Base-by-base conservation (phyloP, 495 filamentous ascomycete genomes). In the Penicillium tannophilum region DNA sequence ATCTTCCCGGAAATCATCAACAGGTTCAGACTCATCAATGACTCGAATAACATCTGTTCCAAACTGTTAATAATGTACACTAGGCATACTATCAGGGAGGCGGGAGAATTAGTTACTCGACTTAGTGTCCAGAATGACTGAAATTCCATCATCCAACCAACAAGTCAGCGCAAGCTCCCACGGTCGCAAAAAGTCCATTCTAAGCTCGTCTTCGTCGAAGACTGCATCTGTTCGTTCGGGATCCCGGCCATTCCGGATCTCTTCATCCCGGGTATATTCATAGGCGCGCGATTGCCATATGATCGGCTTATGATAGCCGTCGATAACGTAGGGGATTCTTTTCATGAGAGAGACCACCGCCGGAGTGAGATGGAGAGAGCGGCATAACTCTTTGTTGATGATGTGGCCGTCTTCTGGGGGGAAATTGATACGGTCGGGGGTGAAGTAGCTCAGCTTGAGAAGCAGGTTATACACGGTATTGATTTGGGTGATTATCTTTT, bases 111-210 rank as follows among this genome's bases (percentile, higher is more conserved):
- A 26, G n/a, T 8, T 52, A 52, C 49, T 23, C 39, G 49, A 52
- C 31, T 52, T 35, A n/a, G 49, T 52, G 36, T 52, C 26, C 49
- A 52, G 9, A 23, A 52, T 52, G 19, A 52, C 49, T 30, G 49
- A 52, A 17, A 30, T 39, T 31, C 49, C 49, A 39, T 52, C 49
- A 39, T 52, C 49, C 49, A 52, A 30, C 49, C 49, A 52, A 30
- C 30, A 52, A 39, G 49, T 52, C 16, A 52, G 20, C 26, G 49
- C 49, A 20, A 52, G n/a, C 49, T 52, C 49, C 31, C 49, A 52
- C 49, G 49, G 49, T 52, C 16, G 23, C 49, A 52, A 39, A 52
- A 52, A 52, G 49, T 52, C 49, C 35, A 52, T 24, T n/a, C 49
- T 36, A 16, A 52, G 19, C 35, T 52, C 49, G 49, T 52, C 20